Conservation (phyloP, 2,329 filamentous ascomycete genomes). For the Pseudocercospora musae region DNA sequence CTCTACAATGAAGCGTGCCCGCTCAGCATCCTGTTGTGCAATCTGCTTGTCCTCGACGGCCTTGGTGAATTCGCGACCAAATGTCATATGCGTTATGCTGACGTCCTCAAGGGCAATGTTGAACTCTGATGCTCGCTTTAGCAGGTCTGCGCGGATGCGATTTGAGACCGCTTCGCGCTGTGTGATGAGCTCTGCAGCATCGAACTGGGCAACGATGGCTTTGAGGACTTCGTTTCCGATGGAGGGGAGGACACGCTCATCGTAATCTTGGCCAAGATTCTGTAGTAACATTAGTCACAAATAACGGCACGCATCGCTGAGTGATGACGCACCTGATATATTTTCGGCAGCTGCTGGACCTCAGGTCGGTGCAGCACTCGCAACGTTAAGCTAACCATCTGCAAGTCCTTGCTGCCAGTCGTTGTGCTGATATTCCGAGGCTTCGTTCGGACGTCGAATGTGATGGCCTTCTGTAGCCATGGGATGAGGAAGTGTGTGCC, state of each 20-base stretch:
- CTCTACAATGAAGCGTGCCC: constrained; percentile 96
- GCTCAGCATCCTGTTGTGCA: constrained; percentile 96
- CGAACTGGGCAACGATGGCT: constrained; percentile 54
- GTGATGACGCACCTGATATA: constrained; percentile 76
- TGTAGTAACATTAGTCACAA: constrained; percentile 37
- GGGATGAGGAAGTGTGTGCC: constrained; percentile 95
- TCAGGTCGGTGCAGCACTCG: constrained; percentile 93
- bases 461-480: constrained; percentile 90
- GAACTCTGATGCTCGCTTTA: constrained; percentile 92
- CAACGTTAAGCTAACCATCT: constrained; percentile 98
- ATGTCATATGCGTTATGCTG: constrained; percentile 99
- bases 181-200: constrained; percentile 72
- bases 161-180: constrained; percentile 96
- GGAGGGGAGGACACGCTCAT: constrained; percentile 60
- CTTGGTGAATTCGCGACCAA: constrained; percentile 97
- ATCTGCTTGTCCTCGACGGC: constrained; percentile 99
- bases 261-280: constrained; percentile 97
- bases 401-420: constrained; percentile 96
- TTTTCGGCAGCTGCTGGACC: constrained; percentile 88
- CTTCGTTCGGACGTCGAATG: constrained; percentile 97
- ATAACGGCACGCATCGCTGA: background rate
- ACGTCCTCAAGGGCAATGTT: constrained; percentile 99
- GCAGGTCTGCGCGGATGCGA: constrained; percentile 87
- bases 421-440: constrained; percentile 96
- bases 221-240: constrained; percentile 56